Evolutionary conservation across 441 rosid genomes (phyloP).

Genomic region (Breynia disticha): DNA sequence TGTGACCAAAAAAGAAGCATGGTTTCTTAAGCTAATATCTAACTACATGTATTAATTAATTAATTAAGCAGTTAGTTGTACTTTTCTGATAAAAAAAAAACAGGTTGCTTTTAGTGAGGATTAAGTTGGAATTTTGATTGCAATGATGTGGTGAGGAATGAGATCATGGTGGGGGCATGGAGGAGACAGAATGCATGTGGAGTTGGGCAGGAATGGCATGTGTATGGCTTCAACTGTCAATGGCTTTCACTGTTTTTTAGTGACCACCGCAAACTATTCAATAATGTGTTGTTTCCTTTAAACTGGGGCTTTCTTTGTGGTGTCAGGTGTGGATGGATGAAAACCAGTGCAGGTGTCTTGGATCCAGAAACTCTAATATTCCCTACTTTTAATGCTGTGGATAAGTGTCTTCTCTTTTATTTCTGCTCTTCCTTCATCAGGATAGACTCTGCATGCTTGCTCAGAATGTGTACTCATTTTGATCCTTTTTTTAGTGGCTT

Average conservation of each 20-base stretch:
- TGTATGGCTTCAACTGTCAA: constrained; percentile 12
- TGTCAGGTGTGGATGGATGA: constrained; percentile 4
- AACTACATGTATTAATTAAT: constrained; percentile 3
- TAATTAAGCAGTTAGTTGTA: too few relatives aligned
- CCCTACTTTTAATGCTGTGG: neutral
- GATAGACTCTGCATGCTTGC: neutral
- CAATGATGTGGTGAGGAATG: constrained; percentile 1
- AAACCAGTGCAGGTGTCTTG: constrained; percentile 1
- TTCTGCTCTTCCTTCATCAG: neutral
- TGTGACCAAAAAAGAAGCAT: constrained; percentile 2
- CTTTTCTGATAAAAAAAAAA: neutral
- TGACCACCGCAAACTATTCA: constrained; percentile 12
- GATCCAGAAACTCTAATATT: constrained; percentile 5
- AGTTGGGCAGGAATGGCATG: constrained; percentile 18
- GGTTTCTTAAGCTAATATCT: constrained; percentile 4
- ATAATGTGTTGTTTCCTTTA: constrained; percentile 8
- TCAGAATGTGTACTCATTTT: neutral
- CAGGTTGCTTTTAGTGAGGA: constrained; percentile 8
- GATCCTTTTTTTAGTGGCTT: constrained; percentile 5
- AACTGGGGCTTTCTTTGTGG: constrained; percentile 1
- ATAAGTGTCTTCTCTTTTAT: neutral
- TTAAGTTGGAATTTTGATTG: constrained; percentile 6
- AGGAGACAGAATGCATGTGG: constrained; percentile 35
- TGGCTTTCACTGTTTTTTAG: constrained; percentile 8
- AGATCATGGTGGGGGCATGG: constrained; percentile 15